phyloP scores from a whole-genome alignment of 345 rosid genomes.

The Dimocarpus longan region DNA sequence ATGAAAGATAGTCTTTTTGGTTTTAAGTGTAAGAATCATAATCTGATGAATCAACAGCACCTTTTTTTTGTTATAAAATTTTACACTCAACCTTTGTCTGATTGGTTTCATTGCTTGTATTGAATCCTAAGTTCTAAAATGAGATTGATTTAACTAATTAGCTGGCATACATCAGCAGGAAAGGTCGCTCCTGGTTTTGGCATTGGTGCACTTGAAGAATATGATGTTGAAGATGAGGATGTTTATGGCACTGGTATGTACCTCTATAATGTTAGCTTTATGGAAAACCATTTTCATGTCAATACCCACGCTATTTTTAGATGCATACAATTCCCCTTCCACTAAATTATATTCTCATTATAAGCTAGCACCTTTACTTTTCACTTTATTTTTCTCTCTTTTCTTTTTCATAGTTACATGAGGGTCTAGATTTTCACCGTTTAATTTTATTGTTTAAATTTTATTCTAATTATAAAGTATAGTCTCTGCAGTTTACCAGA shows the following conservation, averaged over 20 bases:
- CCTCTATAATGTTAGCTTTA: neutral
- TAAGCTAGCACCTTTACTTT: neutral
- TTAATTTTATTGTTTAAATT: neutral
- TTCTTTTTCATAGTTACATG: neutral
- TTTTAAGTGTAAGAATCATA: conserved; percentile 65
- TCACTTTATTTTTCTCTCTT: neutral
- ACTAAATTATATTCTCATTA: neutral
- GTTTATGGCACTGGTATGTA: conserved; percentile 68
- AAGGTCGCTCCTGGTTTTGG: conserved; percentile 95
- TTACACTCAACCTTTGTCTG: conserved; percentile 13
- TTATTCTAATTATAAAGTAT: no score
- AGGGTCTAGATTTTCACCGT: neutral
- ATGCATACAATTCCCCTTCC: neutral
- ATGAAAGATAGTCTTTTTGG: conserved; percentile 74
- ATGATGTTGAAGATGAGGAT: conserved; percentile 97
- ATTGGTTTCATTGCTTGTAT: conserved; percentile 24
- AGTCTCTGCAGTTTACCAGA: neutral
- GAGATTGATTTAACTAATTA: conserved; percentile 39
- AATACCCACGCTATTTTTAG: neutral
- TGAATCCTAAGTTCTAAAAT: conserved; percentile 14
- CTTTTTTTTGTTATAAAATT: conserved; percentile 6
- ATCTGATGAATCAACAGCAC: conserved; percentile 17
- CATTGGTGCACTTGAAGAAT: conserved; percentile 98
- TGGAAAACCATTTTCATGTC: neutral
- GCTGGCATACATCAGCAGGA: conserved; percentile 69